phyloP scores from a whole-genome alignment of 495 filamentous ascomycete species.

The Aspergillus funiculosus region DNA sequence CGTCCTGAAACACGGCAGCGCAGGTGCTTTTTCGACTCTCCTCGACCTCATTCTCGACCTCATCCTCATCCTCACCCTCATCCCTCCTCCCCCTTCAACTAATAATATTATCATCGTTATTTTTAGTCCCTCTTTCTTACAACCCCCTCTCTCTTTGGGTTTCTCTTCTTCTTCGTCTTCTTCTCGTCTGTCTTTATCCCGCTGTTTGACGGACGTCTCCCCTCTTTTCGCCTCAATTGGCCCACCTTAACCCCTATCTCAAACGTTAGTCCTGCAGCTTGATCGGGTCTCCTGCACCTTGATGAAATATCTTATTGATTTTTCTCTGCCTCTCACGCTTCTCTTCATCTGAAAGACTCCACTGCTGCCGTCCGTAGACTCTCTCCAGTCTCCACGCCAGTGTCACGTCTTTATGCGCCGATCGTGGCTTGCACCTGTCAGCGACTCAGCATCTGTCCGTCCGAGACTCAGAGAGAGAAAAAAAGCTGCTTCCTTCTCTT shows the following conservation, averaged over 20 bases:
- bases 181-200: background rate
- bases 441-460: background rate
- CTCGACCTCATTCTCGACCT: background rate
- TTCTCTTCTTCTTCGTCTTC: background rate
- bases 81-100: no score
- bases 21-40: slow-evolving; percentile 5
- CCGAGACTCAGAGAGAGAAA: no score
- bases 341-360: slow-evolving; percentile 16
- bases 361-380: slow-evolving; percentile 5
- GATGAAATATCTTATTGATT: no score
- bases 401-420: slow-evolving; percentile 1
- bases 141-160: background rate
- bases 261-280: slow-evolving; percentile 12
- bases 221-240: slow-evolving; percentile 7
- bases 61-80: background rate
- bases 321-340: slow-evolving; percentile 3
- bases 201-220: background rate
- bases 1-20: no score
- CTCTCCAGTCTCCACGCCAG: background rate
- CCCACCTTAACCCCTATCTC: slow-evolving; percentile 13
- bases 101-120: background rate
- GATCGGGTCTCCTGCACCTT: no score
- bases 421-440: slow-evolving; percentile 1
- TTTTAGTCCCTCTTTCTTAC: no score
- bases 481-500: background rate